Evolutionary conservation across 257 asterid species (phyloP), one percentile per base, ranked within the genome.

Genomic region (Penstemon barbatus): DNA sequence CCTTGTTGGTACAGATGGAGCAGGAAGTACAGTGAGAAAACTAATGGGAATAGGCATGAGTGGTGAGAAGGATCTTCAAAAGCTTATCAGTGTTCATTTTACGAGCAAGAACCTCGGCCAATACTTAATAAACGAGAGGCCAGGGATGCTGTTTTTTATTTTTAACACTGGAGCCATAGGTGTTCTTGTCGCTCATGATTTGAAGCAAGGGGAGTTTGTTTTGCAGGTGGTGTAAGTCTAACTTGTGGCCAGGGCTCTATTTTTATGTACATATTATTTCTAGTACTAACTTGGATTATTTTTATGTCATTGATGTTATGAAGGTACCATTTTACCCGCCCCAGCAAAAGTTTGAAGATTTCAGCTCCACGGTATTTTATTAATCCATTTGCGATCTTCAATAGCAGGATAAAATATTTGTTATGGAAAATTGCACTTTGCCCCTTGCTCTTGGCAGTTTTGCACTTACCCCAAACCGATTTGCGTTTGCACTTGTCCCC

Each of bases 291-390:
- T 52, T 43, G 61, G 9, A 61, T 4, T 51, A 25, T 72, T 57
- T 41, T 61, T 36, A 19, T 55, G 9, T 70, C 19, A 6, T 70
- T 62, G 45, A 38, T 75, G 15, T 55, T 73, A 57, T 78, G 72
- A 74, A 93, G 99, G 86, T 88, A 48, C 99, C 97, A 33, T 90
- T 85, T 83, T 93, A 93, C 78, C 99, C 99, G 0, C 99, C 99
- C 33, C 99, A 93, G 76, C 96, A 93, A 74, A 85, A 76, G 76
- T 77, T 90, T 48, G 89, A 81, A 79, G 96, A 93, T 80, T 93
- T 93, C 76, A 78, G 76, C 84, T 74, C 77, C 9, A 61, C 65
- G 90, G 99, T 93, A 81, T 58, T 65, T 40, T 55, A 18, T 40
- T 55, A 18, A 33, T 69, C n/a, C 13, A 54, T 66, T 63, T 39